Evolutionary conservation across 202 grass and related monocot species (phyloP), one percentile per base, ranked within the genome.

Genomic region (Elaeis oleifera): DNA sequence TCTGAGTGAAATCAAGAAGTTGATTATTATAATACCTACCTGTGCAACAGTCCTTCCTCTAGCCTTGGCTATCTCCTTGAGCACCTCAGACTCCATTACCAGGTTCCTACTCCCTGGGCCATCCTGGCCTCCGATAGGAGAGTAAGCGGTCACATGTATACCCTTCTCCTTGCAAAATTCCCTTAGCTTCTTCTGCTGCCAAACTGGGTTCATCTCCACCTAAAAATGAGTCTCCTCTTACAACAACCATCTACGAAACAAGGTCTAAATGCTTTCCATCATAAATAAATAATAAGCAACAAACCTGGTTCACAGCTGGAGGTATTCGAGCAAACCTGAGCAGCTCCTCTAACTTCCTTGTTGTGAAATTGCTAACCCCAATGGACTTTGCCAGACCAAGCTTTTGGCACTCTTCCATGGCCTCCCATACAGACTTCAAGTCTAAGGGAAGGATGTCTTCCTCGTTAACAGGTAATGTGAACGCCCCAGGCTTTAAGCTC

Each of bases 281-380:
- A 44, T 11, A 44, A 44, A 44, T 44, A 44, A 44, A 44, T 44
- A 44, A 44, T 13, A 14, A 56, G 8, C 19, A 56, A 61, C 21
- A 11, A 16, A 73, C 84, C 78, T 92, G 84, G 71, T 92, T 92
- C 56, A 92, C 80, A 3, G 88, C 78, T 1, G 88, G 84, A 0
- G 67, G 71, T 53, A 88, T 59, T 1, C 54, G 67, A 73, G 80
- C 67, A 29, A 18, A 31, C 0, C 54, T 18, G 0, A 92, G 27
- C 5, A 92, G 14, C 61, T 61, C 70, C 16, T 71, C 54, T 2
- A 91, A 60, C 56, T 91, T 81, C 18, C 18, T 76, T 27, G 58
- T 83, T 36, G 84, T 79, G 81, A 94, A 94, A 56, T 94, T 94
- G 75, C 84, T 84, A 24, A 94, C 81, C 23, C 81, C 78, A 59